Conservation (phyloP, 371 early-diverging fungal species). For the Circinella umbellata region DNA sequence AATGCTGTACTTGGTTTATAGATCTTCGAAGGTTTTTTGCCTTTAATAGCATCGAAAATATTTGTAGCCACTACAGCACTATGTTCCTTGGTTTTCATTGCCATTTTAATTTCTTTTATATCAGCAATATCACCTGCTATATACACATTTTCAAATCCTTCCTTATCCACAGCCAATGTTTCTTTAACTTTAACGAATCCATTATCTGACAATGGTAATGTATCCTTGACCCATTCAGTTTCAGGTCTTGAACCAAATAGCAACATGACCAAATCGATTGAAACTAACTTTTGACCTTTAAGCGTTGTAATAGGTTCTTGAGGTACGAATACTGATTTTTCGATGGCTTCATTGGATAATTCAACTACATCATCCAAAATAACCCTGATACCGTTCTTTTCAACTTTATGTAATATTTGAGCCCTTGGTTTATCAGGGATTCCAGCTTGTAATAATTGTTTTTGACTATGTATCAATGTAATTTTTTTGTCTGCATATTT, state of each 20-base stretch:
- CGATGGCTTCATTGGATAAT: neutral
- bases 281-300: constrained; percentile 37
- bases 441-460: constrained; percentile 17
- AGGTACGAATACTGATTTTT: neutral
- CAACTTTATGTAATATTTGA: constrained; percentile 29
- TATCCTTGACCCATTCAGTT: constrained; percentile 24
- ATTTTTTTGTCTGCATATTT: constrained; percentile 50
- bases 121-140: constrained; percentile 64
- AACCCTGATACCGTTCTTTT: constrained; percentile 42
- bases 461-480: constrained; percentile 48
- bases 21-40: neutral
- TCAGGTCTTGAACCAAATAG: constrained; percentile 50
- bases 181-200: constrained; percentile 47
- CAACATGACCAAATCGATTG: constrained; percentile 52
- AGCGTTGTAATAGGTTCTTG: constrained; percentile 23
- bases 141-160: constrained; percentile 50
- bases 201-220: constrained; percentile 13
- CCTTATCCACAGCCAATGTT: constrained; percentile 58
- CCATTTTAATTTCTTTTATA: constrained; percentile 56
- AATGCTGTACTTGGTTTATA: neutral
- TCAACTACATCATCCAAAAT: constrained; percentile 54
- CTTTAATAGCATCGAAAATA: constrained; percentile 38
- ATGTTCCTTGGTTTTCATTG: constrained; percentile 46
- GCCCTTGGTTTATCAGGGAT: constrained; percentile 34
- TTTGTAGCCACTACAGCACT: constrained; percentile 43